Evolutionary conservation across 2,329 filamentous ascomycete species (phyloP).

Genomic region (Talaromyces sp.): DNA sequence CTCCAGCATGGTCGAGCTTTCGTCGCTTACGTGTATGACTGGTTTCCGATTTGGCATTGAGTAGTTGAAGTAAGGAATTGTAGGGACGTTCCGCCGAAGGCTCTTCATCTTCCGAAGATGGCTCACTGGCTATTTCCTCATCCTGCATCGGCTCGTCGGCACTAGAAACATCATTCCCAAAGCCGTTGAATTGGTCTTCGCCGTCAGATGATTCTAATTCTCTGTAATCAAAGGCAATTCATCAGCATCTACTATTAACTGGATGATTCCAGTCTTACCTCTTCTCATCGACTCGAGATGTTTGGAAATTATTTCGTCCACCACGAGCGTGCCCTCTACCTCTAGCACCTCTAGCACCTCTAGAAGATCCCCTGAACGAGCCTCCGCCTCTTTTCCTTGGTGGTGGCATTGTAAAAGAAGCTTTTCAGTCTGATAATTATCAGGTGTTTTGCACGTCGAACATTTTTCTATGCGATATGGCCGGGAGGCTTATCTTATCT

Average conservation of each 20-base stretch:
- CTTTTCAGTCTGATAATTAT: too few species aligned
- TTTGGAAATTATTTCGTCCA: slow-evolving; percentile 29
- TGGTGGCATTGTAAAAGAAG: slow-evolving; percentile 27
- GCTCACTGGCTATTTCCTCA: slow-evolving; percentile 32
- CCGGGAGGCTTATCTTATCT: slow-evolving; percentile 43
- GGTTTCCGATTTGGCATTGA: slow-evolving; percentile 45
- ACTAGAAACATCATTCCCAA: slow-evolving; percentile 26
- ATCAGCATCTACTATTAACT: not conserved
- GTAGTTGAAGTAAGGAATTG: slow-evolving; percentile 54
- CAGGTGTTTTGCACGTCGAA: too few species aligned
- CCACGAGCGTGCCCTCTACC: slow-evolving; percentile 19
- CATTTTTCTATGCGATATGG: slow-evolving; percentile 12
- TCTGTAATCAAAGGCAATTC: not conserved
- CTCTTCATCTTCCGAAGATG: slow-evolving; percentile 46
- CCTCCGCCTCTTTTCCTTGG: slow-evolving; percentile 31
- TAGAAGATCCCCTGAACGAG: not conserved
- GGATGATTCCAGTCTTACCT: slow-evolving; percentile 28
- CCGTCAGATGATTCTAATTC: slow-evolving; percentile 2
- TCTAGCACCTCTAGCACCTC: slow-evolving; percentile 4
- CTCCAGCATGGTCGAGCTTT: slow-evolving; percentile 45
- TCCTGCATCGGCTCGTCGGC: slow-evolving; percentile 42
- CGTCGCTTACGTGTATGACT: slow-evolving; percentile 48
- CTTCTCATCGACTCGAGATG: slow-evolving; percentile 38
- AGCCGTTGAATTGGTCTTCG: slow-evolving; percentile 24
- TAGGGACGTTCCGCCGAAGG: slow-evolving; percentile 47